Evolutionary conservation across 176 grass and related monocot species (phyloP), one percentile per base, ranked within the genome.

Genomic region (Paspalum notatum): DNA sequence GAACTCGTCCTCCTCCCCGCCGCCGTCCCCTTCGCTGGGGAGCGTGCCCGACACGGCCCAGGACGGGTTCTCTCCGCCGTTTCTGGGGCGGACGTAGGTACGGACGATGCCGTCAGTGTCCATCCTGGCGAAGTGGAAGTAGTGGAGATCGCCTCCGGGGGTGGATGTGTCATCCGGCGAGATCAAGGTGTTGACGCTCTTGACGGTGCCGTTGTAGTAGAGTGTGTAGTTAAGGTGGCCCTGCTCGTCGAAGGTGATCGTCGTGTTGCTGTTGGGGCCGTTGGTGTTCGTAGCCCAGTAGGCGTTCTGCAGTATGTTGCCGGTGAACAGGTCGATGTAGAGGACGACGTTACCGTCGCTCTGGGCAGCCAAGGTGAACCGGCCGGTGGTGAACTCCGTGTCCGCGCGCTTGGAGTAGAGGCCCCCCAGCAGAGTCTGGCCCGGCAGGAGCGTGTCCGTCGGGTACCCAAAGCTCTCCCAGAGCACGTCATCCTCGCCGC

Each of bases 351-450:
- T 87, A 53, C 85, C 85, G 54, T 87, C 85, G 4, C 8, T 12
- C 71, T 82, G 85, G 42, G 82, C 15, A 3, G 54, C 85, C 85
- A 81, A 41, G 62, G 27, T 87, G 85, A 87, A 87, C 15, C 78
- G 78, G 8, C 78, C 78, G 12, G 52, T 75, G 78, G 71, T 61
- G 71, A 86, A 86, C 62, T 86, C 78, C 11, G 14, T 0, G 70
- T 86, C 84, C 26, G 51, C 53, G 15, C 70, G 85, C 78, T 43
- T 81, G 44, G 85, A n/a, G n/a, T n/a, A n/a, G n/a, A n/a, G n/a
- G n/a, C n/a, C n/a, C n/a, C n/a, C n/a, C n/a, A n/a, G n/a, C n/a
- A n/a, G n/a, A n/a, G n/a, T n/a, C n/a, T 87, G 85, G 1, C 78
- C 85, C 3, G 85, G 78, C 21, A 87, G 32, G 27, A 87, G 85